Evolutionary conservation across 2,329 filamentous ascomycete genomes (phyloP).

Genomic region (Alternaria viburni): DNA sequence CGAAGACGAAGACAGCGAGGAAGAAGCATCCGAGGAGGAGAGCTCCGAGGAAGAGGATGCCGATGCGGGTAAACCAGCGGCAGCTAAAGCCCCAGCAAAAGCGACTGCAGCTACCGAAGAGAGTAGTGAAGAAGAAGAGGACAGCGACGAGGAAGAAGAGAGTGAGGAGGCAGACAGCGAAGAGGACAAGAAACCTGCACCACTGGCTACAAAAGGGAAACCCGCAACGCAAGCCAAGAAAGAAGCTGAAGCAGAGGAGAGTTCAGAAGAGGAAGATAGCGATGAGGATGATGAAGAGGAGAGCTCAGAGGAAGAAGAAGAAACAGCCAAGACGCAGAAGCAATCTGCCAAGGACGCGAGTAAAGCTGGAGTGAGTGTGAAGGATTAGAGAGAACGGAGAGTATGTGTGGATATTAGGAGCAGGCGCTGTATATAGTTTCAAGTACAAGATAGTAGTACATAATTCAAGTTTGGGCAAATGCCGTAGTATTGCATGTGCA

Average conservation of each 20-base stretch:
- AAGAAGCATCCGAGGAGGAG: slow-evolving; percentile 15
- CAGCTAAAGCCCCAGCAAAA: not conserved
- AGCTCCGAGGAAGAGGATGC: slow-evolving; percentile 4
- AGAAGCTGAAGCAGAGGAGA: slow-evolving; percentile 12
- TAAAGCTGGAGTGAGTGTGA: slow-evolving; percentile 46
- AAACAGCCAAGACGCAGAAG: slow-evolving; percentile 25
- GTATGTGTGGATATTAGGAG: not conserved
- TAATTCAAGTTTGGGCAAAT: not conserved
- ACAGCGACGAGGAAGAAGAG: slow-evolving; percentile 8
- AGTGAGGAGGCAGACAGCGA: slow-evolving; percentile 13
- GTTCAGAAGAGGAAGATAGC: slow-evolving; percentile 11
- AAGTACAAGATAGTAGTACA: not conserved
- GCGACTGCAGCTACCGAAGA: not conserved
- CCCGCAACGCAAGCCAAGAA: not conserved
- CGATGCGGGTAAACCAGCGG: not conserved
- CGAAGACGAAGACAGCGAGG: slow-evolving; percentile 5
- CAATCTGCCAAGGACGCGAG: slow-evolving; percentile 33
- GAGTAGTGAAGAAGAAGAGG: not conserved
- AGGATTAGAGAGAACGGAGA: slow-evolving; percentile 32
- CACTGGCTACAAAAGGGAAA: not conserved
- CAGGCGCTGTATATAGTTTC: not conserved
- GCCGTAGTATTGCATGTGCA: not conserved
- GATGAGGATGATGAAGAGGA: slow-evolving; percentile 10
- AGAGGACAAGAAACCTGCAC: slow-evolving; percentile 18
- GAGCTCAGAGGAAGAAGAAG: slow-evolving; percentile 10